Evolutionary conservation across 2,329 filamentous ascomycete genomes (phyloP), one percentile per base, ranked within the genome.

Genomic region (Stylonectria norvegica): DNA sequence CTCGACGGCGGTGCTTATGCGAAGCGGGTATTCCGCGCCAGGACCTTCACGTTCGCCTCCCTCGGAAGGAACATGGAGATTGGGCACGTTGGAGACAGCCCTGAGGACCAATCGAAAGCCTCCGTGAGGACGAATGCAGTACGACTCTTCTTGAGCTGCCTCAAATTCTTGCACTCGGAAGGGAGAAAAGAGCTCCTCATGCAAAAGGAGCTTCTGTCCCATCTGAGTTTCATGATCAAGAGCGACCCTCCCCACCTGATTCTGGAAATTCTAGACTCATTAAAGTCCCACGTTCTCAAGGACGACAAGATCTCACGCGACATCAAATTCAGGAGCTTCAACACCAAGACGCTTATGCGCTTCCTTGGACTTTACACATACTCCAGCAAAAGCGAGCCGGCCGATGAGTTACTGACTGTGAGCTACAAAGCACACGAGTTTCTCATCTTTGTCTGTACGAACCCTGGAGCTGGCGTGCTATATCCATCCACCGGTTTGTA

Each of bases 1-100:
- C 85, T 95, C 49, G 90, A 97, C 63, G 89, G 89, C 12, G 94
- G 93, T 11, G 78, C 81, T 29, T 75, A 89, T 40, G 88, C 90
- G 19, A 83, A 80, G 51, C 75, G 83, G 32, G 74, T 96, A 22
- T 94, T 95, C 61, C 76, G 85, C 37, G 82, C 83, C 20, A 79
- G 89, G 52, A 82, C 88, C 53, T 83, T 81, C 43, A 93, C 88
- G 0, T 84, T 95, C 42, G 85, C 89, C 55, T 83, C 83, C 5
- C 69, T 98, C 3, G 84, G 86, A 5, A 76, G 87, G 37, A 94
- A 95, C 53, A 77, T 98, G 37, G 81, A 83, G 31, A 73, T 91
- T n/a, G 76, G 79, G 34, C 72, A 77, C 49, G 59, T 72, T 1
- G 75, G 79, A 33, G 74, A 81, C 20, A 53, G 45, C 3, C 66